Percentiles rank a stretch among this genome's conserved stretches.
These are phyloP conservation scores for Sequoiadendron giganteum DNA, from an alignment of 75 land plant species.

Conservation along the genomic window DNA sequence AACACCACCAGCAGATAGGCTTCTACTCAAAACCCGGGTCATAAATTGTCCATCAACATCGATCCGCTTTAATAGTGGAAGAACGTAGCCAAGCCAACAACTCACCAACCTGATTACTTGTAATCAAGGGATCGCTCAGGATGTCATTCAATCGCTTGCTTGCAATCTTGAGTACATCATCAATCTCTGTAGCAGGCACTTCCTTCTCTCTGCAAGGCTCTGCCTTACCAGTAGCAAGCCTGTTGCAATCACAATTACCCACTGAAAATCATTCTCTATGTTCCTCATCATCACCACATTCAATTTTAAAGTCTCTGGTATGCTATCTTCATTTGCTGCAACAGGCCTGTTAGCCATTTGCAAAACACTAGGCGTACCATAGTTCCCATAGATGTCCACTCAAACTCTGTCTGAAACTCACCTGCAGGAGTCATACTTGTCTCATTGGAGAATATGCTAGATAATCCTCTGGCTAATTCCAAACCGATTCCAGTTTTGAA, in stretches of 20 bases:
- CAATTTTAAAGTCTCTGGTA: slow-evolving; percentile 82
- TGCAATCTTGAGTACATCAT: slow-evolving; percentile 19
- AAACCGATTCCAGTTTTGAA: neutral
- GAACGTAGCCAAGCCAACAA: slow-evolving; percentile 17
- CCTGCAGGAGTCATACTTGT: neutral
- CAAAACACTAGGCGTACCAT: slow-evolving; percentile 72
- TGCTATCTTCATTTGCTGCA: slow-evolving; percentile 46
- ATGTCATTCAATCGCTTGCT: slow-evolving; percentile 2
- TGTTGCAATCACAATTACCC: slow-evolving; percentile 66
- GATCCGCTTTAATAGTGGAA: neutral
- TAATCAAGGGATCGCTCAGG: neutral
- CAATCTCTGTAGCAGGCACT: slow-evolving; percentile 18
- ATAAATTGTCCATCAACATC: slow-evolving; percentile 37
- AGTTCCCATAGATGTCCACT: slow-evolving; percentile 56
- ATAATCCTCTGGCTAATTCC: neutral
- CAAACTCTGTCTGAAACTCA: slow-evolving; percentile 33
- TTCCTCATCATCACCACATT: slow-evolving; percentile 57
- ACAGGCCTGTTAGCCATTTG: slow-evolving; percentile 46
- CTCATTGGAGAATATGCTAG: neutral
- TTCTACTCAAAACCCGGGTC: slow-evolving; percentile 60
- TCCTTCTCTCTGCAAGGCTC: slow-evolving; percentile 38
- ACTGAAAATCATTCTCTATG: slow-evolving; percentile 73
- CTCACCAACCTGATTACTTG: slow-evolving; percentile 30
- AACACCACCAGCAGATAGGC: slow-evolving; percentile 66
- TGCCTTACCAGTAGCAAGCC: slow-evolving; percentile 16